phyloP scores from a whole-genome alignment of 2,329 filamentous ascomycete genomes.

The Thelonectria blattea region DNA sequence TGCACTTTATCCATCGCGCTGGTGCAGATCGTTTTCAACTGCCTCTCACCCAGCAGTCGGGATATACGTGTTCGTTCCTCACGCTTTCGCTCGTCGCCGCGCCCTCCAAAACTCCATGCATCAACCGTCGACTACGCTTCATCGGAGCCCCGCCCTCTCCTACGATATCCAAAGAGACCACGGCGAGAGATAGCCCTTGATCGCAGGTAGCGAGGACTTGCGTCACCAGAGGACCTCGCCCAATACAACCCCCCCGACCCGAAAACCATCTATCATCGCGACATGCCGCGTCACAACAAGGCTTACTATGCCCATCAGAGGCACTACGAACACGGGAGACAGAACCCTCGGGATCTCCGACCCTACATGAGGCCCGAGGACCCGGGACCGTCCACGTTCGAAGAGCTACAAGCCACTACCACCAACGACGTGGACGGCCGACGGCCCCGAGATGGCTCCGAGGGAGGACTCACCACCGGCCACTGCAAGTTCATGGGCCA shows the following conservation, averaged over 20 bases:
- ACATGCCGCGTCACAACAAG: neutral
- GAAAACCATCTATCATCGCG: neutral
- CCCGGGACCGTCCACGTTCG: neutral
- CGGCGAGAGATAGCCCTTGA: neutral
- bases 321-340: neutral
- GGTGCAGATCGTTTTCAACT: no score
- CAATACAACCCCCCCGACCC: no score
- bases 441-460: neutral
- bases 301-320: neutral
- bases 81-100: neutral
- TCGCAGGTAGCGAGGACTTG: neutral
- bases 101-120: neutral
- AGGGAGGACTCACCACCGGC: neutral
- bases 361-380: neutral
- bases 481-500: neutral
- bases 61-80: no score
- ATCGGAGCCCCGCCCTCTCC: neutral
- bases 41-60: no score
- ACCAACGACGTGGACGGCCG: neutral
- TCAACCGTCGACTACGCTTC: neutral
- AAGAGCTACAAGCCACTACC: no score
- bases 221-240: neutral
- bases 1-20: no score
- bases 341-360: neutral
- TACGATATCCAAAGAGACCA: neutral